Base-by-base conservation (phyloP, 352 stramenopile species). In the Phytophthora foliorum region DNA sequence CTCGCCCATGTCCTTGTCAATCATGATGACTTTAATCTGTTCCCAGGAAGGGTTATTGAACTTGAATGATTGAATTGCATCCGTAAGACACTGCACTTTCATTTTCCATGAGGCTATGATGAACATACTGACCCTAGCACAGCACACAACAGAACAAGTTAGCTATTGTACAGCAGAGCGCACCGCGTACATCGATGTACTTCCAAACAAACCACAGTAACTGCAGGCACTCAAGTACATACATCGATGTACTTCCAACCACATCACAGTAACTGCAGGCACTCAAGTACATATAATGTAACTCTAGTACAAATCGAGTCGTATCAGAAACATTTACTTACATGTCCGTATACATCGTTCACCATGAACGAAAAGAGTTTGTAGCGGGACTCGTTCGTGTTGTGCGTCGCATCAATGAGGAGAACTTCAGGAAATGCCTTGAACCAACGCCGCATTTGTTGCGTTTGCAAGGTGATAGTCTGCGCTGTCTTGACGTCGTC, bases 301-400 rank as follows among this genome's bases (percentile, higher is more conserved):
- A 25, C 36, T 42, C n/a, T 16, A 42, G n/a, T 16, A 46, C 39
- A n/a, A 46, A 22, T 22, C 8, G 6, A 44, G 38, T 44, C 19
- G 17, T 22, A 44, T 19, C 11, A 22, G 13, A 14, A 22, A 44
- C 51, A 58, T 10, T 10, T 50, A 50, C 41, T 62, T 53, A 65
- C 22, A 50, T 63, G 56, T 3, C 21, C 44, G 10, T 41, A 63
- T 1, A 56, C 31, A 16, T 63, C 56, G 10, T 56, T 34, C 11
- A 63, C 32, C 56, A 63, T 57, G 32, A 64, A 64, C 32, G 57
- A 64, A n/a, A 67, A 67, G 2, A 67, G 44, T 17, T 67, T 69
- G 42, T 51, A 63, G 3, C 51, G 39, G 9, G 29, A 16, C 21
- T 58, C 27, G 22, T 63, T 53, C 5, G 58, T 67, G 21, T 57